A percentile compares a stretch with the other conserved stretches of the same genome.
Conservation (phyloP, 2,329 filamentous ascomycete species). For the Chaetomium strumarium region DNA sequence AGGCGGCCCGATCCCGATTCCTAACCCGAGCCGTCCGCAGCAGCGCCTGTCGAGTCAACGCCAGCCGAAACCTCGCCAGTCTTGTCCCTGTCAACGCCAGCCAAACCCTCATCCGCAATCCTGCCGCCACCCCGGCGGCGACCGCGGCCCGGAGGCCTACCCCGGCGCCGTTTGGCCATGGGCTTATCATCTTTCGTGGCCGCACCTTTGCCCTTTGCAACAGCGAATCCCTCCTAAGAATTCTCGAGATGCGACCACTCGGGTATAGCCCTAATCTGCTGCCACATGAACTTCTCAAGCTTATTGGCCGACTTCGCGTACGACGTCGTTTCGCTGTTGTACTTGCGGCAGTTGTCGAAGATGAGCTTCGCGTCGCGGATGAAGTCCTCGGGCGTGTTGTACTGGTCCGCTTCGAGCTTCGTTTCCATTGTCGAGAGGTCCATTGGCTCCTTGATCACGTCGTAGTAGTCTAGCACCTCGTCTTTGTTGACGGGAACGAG, state of each 20-base stretch:
- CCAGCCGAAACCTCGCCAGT: too few species aligned
- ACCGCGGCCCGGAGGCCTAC: neutral
- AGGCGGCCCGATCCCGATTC: too few species aligned
- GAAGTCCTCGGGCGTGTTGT: slow-evolving; percentile 87
- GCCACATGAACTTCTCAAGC: slow-evolving; percentile 92
- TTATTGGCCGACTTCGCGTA: slow-evolving; percentile 95
- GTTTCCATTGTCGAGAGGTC: slow-evolving; percentile 92
- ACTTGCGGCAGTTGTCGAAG: slow-evolving; percentile 90
- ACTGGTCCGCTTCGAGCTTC: slow-evolving; percentile 90
- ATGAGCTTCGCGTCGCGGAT: slow-evolving; percentile 81
- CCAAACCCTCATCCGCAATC: neutral
- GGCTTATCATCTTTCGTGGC: neutral
- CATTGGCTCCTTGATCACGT: slow-evolving; percentile 98
- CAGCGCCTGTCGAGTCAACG: too few species aligned
- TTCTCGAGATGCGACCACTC: slow-evolving; percentile 66
- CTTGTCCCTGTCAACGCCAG: neutral
- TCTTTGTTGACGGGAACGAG: slow-evolving; percentile 88
- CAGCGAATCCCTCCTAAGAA: slow-evolving; percentile 17
- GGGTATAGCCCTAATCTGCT: slow-evolving; percentile 81
- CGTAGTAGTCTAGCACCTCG: slow-evolving; percentile 97
- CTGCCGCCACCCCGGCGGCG: neutral
- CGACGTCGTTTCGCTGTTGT: slow-evolving; percentile 91
- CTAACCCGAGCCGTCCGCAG: too few species aligned
- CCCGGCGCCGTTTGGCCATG: neutral
- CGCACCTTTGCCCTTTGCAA: neutral